Evolutionary conservation across 1,284 basidiomycete species (phyloP), one percentile per base, ranked within the genome.

Genomic region (Neonothopanus nambi): DNA sequence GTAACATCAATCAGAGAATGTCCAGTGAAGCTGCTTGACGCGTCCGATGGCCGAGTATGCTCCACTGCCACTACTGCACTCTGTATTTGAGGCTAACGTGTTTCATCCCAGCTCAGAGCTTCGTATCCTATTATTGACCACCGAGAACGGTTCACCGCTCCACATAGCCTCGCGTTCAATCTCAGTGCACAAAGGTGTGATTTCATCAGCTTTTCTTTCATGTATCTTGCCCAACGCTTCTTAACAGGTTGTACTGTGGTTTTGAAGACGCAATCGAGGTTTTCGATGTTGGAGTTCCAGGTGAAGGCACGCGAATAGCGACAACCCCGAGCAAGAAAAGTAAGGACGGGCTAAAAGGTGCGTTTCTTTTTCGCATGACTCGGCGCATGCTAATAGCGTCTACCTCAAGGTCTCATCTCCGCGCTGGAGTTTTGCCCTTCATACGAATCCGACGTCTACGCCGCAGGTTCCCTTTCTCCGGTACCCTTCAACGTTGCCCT

Each of bases 101-200:
- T 36, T 9, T 36, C 35, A 36, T n/a, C n/a, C 9, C n/a, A 94
- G 91, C 76, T 91, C 12, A 80, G 94, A n/a, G 94, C 93, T 0
- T 93, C 91, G 1, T 97, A 98, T 67, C 80, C 78, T 37, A 95
- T 97, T 37, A 80, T 97, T 15, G 93, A 97, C 67, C 94, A 98
- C 61, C 77, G 88, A 15, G 95, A 97, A 69, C 81, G 93, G 30
- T 84, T 92, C 56, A 75, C 96, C 44, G 91, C 92, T 0, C 93
- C 95, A 0, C 88, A 93, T 55, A 82, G 83, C 61, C 72, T 97
- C 55, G 78, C 87, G 0, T 96, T 96, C 70, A 91, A 91, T 60
- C 65, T 77, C 0, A 70, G 80, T 11, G 84, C 81, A 0, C 75
- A 85, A 40, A 87, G 79, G 93, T 94, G 57, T 56, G 78, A 63